These are phyloP conservation scores for Solanum raphanifolium DNA, from an alignment of 257 asterid genomes.

Conservation along the genomic window DNA sequence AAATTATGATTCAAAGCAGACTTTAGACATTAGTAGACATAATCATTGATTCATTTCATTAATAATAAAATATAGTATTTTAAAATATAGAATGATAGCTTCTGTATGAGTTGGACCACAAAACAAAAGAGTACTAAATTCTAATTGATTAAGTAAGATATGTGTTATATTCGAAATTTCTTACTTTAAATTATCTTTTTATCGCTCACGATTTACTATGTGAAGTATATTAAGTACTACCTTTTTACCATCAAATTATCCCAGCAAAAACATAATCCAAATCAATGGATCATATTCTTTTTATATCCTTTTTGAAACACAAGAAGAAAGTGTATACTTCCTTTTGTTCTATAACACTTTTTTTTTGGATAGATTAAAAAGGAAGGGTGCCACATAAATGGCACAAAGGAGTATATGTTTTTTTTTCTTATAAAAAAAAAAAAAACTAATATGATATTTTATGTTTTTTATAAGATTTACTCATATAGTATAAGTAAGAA, in stretches of 20 bases:
- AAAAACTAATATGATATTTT: neutral
- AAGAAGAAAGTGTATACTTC: neutral
- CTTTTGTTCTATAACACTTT: neutral
- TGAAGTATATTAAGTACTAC: neutral
- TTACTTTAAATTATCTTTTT: too few species aligned
- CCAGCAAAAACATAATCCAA: neutral
- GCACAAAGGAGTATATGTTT: too few species aligned
- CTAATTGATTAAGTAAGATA: neutral
- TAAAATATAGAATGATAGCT: neutral
- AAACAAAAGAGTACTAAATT: neutral
- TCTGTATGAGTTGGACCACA: neutral
- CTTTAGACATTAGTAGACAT: neutral
- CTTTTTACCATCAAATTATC: neutral
- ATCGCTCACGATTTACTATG: too few species aligned
- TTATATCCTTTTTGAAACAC: neutral
- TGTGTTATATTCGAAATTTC: neutral
- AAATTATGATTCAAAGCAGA: too few species aligned
- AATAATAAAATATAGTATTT: too few species aligned
- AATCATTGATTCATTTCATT: too few species aligned
- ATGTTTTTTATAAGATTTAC: neutral
- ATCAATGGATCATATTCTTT: neutral
- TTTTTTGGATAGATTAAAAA: too few species aligned
- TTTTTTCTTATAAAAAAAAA: too few species aligned
- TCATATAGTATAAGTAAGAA: neutral
- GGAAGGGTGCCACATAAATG: too few species aligned